Base-by-base conservation (phyloP, 805 yeast genomes). In the Henningerozyma blattae region DNA sequence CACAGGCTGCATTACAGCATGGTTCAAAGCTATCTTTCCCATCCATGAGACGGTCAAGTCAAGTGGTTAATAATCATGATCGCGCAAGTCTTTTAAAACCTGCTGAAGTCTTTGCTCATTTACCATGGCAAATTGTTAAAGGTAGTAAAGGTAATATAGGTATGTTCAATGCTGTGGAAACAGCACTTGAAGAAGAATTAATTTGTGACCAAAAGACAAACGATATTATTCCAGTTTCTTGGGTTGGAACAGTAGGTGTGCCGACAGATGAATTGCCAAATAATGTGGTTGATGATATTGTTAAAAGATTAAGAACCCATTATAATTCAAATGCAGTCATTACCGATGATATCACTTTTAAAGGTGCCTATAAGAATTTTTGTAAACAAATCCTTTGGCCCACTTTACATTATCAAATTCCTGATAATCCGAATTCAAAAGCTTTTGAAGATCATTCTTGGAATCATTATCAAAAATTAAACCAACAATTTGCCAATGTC, bases 351-450 rank as follows among this genome's bases (percentile, higher is more conserved):
- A 58, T 72, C 20, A 75, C 85, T 1, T 84, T 85, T 46, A 81
- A 80, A 48, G 96, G 96, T 15, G 95, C 87, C 51, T 91, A 91
- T 56, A 75, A 75, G 37, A 82, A 85, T 34, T 91, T 81, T 55
- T 89, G 96, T 56, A 91, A 91, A 57, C 93, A 87, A 49, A 83
- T 91, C 27, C 62, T 91, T 40, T 91, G 97, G 97, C 98, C 98
- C 20, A 84, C 95, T 2, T 68, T 91, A 42, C 83, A 75, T 35
- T 91, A 91, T 53, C 95, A 89, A 56, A 83, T 89, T 27, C 97
- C 97, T 0, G 97, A 91, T 56, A 78, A 87, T 50, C 93, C 95
- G 33, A 83, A 82, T 45, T 77, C 94, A 1, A 86, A 86, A 54
- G 94, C 94, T 0, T 91, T 89, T 58, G 95, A 89, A 56, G 95